A percentile compares a stretch with the other conserved stretches of the same genome.
Evolutionary conservation across 768 basidiomycete species (phyloP).

Genomic region (Mycena vulgaris): DNA sequence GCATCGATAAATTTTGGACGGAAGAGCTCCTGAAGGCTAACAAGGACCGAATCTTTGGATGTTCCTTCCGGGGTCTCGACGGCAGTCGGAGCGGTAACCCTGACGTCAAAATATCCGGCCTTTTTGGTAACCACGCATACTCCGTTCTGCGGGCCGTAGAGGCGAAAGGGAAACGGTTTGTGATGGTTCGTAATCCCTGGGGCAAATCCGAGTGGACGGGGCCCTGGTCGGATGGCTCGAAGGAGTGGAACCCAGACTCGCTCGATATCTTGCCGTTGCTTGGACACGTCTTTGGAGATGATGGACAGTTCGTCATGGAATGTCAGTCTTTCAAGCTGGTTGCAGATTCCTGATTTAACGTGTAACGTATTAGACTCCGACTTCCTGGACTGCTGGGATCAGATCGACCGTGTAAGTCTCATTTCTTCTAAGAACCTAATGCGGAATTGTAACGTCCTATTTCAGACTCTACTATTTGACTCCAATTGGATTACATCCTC

Average conservation of each 20-base stretch:
- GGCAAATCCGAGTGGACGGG: slow-evolving; percentile 64
- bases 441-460: background rate
- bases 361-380: slow-evolving; percentile 47
- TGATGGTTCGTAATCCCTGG: slow-evolving; percentile 70
- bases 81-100: slow-evolving; percentile 42
- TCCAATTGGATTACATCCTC: slow-evolving; percentile 41
- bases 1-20: slow-evolving; percentile 49
- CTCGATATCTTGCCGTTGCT: slow-evolving; percentile 52
- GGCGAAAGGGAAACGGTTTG: slow-evolving; percentile 63
- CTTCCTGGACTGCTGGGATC: slow-evolving; percentile 59
- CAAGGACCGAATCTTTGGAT: slow-evolving; percentile 49
- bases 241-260: slow-evolving; percentile 65
- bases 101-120: slow-evolving; percentile 49
- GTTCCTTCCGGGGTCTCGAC: slow-evolving; percentile 42
- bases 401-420: slow-evolving; percentile 51
- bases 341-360: background rate
- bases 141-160: slow-evolving; percentile 65
- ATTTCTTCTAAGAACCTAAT: background rate
- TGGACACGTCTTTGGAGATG: slow-evolving; percentile 60
- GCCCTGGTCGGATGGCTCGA: slow-evolving; percentile 63
- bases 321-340: slow-evolving; percentile 41
- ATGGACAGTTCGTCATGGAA: slow-evolving; percentile 67
- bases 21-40: slow-evolving; percentile 46
- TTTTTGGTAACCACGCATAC: slow-evolving; percentile 62
- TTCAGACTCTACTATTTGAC: slow-evolving; percentile 40